A percentile compares a stretch with the other conserved stretches of the same genome.
phyloP scores from a whole-genome alignment of 257 asterid genomes.

The Lithospermum erythrorhizon region DNA sequence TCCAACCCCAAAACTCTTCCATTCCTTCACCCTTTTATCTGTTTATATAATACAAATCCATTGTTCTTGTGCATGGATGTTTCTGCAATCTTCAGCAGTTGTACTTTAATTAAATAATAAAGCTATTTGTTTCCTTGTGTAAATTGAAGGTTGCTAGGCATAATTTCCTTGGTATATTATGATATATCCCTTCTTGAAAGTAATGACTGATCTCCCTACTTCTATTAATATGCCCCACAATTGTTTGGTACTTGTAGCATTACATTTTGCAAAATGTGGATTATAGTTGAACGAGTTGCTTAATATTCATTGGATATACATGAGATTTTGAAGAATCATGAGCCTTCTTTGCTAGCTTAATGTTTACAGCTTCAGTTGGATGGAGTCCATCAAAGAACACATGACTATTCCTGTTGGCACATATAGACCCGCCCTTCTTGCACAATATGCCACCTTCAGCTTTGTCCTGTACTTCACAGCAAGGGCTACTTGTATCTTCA shows the following conservation, averaged over 20 bases:
- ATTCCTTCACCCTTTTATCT: not conserved
- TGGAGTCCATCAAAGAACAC: constrained; percentile 67
- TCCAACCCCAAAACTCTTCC: not conserved
- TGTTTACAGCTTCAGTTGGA: constrained; percentile 64
- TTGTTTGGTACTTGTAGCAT: no score
- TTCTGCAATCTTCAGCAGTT: not conserved
- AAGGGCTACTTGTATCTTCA: constrained; percentile 24
- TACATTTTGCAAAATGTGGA: no score
- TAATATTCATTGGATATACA: constrained; percentile 53
- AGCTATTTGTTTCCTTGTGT: not conserved
- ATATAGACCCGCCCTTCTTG: constrained; percentile 41
- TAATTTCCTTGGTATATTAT: no score
- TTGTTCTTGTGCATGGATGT: not conserved
- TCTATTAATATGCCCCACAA: no score
- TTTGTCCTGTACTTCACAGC: constrained; percentile 42
- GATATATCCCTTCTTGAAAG: no score
- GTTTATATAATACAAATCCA: not conserved
- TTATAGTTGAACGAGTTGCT: constrained; percentile 24
- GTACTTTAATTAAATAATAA: not conserved
- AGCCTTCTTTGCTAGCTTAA: constrained; percentile 46
- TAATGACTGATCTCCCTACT: no score
- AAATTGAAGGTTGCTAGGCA: not conserved
- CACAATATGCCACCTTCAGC: constrained; percentile 50
- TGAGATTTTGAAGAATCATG: constrained; percentile 30
- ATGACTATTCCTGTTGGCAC: constrained; percentile 28